These are phyloP conservation scores for Whalleya microplaca DNA, from an alignment of 2,329 filamentous ascomycete species.

Conservation along the genomic window DNA sequence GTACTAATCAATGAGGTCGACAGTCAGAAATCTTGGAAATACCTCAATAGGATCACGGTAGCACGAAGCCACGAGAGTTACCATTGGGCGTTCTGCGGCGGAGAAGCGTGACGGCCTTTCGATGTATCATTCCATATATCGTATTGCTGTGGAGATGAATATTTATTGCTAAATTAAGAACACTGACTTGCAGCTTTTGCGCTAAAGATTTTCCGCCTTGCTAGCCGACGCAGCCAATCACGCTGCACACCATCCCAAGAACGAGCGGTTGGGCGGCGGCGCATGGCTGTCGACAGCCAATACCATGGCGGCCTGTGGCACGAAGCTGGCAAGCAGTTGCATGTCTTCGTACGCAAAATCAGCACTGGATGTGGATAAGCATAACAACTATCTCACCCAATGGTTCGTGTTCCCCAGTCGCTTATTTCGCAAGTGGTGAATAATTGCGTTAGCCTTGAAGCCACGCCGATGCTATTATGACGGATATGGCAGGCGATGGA, in stretches of 20 bases:
- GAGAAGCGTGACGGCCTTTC: constrained; percentile 9
- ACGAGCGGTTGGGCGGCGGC: constrained; percentile 17
- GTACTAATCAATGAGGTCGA: constrained; percentile 1
- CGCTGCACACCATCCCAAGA: constrained; percentile 13
- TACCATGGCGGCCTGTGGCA: background rate
- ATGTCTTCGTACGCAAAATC: background rate
- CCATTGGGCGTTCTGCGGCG: background rate
- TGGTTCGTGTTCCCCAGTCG: background rate
- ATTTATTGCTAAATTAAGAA: background rate
- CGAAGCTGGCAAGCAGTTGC: background rate
- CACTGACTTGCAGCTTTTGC: constrained; percentile 5
- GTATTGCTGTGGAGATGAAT: background rate
- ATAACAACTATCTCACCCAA: background rate
- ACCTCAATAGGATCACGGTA: constrained; percentile 1
- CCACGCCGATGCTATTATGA: background rate
- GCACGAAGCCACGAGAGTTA: constrained; percentile 2
- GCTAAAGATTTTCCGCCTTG: constrained; percentile 14
- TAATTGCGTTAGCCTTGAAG: background rate
- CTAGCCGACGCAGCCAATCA: constrained; percentile 16
- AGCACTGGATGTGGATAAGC: background rate
- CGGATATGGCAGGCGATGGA: too few species aligned
- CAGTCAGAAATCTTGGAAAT: constrained; percentile 13
- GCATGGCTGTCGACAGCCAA: background rate
- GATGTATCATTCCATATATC: constrained; percentile 1
- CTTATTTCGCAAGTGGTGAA: background rate